Conservation (phyloP, 176 grass and related monocot genomes). For the Saccharum officinarum region DNA sequence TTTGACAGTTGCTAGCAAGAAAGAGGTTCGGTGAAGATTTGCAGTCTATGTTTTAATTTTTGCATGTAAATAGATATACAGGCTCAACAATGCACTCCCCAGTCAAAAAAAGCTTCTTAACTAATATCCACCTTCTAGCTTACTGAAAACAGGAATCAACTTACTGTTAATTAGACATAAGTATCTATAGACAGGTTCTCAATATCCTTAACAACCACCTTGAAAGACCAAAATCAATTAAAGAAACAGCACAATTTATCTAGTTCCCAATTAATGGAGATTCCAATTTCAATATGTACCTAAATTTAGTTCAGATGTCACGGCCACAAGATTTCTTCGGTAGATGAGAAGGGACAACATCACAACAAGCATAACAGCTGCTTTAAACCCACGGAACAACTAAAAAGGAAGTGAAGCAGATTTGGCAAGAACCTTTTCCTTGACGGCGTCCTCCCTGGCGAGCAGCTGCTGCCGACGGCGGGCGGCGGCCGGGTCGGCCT, state of each 20-base stretch:
- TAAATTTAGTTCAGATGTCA: background rate
- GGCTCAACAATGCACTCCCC: background rate
- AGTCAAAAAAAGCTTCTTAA: background rate
- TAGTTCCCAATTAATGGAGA: background rate
- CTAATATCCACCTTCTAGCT: background rate
- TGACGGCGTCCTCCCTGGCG: slow-evolving; percentile 62
- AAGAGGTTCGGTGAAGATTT: background rate
- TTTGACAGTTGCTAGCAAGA: background rate
- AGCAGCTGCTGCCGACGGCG: slow-evolving; percentile 42
- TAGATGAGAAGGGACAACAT: background rate
- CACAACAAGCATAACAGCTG: background rate
- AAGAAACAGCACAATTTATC: background rate
- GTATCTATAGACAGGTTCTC: background rate
- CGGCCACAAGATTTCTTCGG: slow-evolving; percentile 2
- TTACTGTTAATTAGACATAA: too few species aligned
- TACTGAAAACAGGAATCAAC: background rate
- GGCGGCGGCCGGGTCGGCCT: slow-evolving; percentile 41
- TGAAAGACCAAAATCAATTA: background rate
- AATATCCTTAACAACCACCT: background rate
- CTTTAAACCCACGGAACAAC: background rate
- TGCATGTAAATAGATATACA: background rate
- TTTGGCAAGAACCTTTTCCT: slow-evolving; percentile 51
- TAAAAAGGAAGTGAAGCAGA: background rate
- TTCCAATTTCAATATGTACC: background rate
- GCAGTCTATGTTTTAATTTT: background rate